A percentile compares a stretch with the other conserved stretches of the same genome.
Evolutionary conservation across 2,329 filamentous ascomycete genomes (phyloP).

Genomic region (Diaporthe sp.): DNA sequence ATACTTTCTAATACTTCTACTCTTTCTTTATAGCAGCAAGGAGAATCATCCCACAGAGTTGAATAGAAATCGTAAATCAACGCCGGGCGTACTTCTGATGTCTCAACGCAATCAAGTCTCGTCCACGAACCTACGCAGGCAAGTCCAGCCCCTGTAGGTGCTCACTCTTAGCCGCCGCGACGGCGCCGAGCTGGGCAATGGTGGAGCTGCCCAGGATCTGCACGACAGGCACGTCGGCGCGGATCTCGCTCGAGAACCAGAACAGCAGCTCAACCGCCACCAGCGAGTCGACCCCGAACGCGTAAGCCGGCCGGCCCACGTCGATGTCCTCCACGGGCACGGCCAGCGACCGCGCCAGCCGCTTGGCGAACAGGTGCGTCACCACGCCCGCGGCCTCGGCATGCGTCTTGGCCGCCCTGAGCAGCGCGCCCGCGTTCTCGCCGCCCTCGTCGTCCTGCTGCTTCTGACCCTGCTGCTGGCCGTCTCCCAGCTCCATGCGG

Average conservation of each 20-base stretch:
- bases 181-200: background rate
- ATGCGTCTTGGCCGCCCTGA: no score
- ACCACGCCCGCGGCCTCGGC: background rate
- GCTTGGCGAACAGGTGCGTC: conserved; percentile 8
- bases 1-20: background rate
- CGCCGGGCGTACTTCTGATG: no score
- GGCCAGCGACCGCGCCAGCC: background rate
- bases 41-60: background rate
- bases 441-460: no score
- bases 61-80: no score
- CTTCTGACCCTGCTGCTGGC: no score
- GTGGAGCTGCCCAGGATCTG: background rate
- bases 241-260: background rate
- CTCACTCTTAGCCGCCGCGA: background rate
- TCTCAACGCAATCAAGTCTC: background rate
- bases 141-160: background rate
- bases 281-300: background rate
- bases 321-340: background rate
- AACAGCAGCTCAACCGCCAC: background rate
- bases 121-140: background rate
- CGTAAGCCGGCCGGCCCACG: background rate
- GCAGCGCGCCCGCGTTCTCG: no score
- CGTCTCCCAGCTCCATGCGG: background rate
- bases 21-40: background rate
- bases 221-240: background rate